These are phyloP conservation scores for Leucocoprinus sp. DNA, from an alignment of 768 basidiomycete species.

Conservation along the genomic window DNA sequence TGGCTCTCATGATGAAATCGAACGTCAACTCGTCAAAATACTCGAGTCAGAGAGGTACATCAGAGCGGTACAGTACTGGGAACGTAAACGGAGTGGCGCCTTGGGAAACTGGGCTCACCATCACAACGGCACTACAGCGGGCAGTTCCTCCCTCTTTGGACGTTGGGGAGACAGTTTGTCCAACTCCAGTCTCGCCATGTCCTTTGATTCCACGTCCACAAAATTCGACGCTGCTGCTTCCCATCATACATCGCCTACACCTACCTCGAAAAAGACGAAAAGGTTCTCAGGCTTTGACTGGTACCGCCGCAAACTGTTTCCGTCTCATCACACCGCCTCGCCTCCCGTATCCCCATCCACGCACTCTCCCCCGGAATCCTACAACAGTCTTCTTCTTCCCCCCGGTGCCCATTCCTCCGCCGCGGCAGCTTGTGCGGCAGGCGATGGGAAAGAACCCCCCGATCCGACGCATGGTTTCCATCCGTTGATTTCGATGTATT, in stretches of 20 bases:
- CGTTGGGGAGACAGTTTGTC: conserved; percentile 37
- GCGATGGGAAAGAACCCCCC: conserved; percentile 40
- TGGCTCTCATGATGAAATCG: conserved; percentile 81
- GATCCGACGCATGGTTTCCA: conserved; percentile 94
- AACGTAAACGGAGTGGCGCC: conserved; percentile 47
- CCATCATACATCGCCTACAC: conserved; percentile 28
- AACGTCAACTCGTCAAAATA: conserved; percentile 59
- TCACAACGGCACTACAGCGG: conserved; percentile 16
- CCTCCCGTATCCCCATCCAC: conserved; percentile 32
- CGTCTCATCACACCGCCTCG: conserved; percentile 37
- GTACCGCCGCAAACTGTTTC: conserved; percentile 84
- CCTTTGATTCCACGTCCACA: conserved; percentile 40
- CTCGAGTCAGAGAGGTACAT: conserved; percentile 74
- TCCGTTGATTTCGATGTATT: conserved; percentile 94
- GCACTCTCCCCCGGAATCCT: conserved; percentile 54
- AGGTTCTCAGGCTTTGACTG: conserved; percentile 97
- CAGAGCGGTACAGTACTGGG: conserved; percentile 70
- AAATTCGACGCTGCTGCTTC: conserved; percentile 27
- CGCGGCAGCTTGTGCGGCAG: conserved; percentile 22
- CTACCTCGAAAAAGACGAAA: conserved; percentile 59
- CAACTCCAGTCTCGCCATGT: conserved; percentile 63
- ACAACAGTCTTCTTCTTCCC: conserved; percentile 37
- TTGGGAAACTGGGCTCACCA: conserved; percentile 16
- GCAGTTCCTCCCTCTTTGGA: conserved; percentile 23
- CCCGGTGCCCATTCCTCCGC: too few relatives aligned